Conservation (phyloP, 371 early-diverging fungal species). For the Amoeboaphelidium occidentale region DNA sequence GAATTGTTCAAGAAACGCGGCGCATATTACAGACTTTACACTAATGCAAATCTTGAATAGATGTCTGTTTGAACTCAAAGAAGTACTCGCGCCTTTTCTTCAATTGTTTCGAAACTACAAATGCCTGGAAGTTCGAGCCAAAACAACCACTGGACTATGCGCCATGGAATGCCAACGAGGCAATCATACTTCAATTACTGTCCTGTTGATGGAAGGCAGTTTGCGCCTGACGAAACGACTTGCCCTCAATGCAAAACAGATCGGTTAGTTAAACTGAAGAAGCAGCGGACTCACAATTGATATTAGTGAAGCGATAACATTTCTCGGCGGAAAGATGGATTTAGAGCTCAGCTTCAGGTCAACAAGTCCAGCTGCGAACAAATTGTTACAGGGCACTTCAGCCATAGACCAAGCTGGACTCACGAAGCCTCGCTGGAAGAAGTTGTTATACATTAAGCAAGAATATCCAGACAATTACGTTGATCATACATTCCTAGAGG, state of each 20-base stretch:
- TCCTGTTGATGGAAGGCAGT: background rate
- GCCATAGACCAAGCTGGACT: background rate
- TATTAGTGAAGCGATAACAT: too few relatives aligned
- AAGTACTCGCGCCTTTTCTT: too few relatives aligned
- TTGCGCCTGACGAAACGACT: background rate
- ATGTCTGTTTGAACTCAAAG: too few relatives aligned
- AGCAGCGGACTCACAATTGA: too few relatives aligned
- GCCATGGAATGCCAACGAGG: too few relatives aligned
- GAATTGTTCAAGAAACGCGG: conserved; percentile 23
- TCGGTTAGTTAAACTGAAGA: too few relatives aligned
- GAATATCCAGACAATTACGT: conserved; percentile 82
- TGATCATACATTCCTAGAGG: conserved; percentile 56
- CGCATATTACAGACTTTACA: conserved; percentile 6
- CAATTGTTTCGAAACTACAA: too few relatives aligned
- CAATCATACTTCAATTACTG: background rate
- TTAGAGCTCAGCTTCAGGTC: background rate
- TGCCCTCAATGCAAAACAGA: background rate
- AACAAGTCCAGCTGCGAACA: too few relatives aligned
- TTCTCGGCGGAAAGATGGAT: background rate
- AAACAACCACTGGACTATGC: too few relatives aligned
- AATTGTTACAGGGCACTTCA: background rate
- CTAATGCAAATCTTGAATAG: too few relatives aligned
- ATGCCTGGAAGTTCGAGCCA: too few relatives aligned
- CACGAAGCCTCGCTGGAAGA: too few relatives aligned
- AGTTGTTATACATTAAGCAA: conserved; percentile 65